Base-by-base conservation (phyloP, 2,329 filamentous ascomycete genomes). In the Aureobasidium sp. region DNA sequence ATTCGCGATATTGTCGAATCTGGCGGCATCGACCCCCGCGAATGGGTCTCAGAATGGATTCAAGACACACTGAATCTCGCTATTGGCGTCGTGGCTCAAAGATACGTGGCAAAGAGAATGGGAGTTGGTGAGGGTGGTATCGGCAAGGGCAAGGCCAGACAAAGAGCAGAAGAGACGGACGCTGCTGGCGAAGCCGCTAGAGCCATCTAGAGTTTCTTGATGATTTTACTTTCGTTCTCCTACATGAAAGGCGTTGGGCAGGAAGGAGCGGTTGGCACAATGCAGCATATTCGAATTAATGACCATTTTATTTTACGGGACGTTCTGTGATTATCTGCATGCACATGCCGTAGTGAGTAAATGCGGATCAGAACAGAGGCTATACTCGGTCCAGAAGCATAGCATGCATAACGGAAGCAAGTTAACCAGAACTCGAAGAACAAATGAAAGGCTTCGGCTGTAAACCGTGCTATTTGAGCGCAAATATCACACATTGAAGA, bases 1-100 rank as follows among this genome's bases (percentile, higher is more conserved):
- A 97, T 99, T 69, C 82, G 84, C 26, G 89, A 93, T 67, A 96
- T 97, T 66, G 85, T 99, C 55, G 78, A 83, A 62, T 79, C 76
- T 57, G 86, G 86, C 17, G 86, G 85, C 10, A 90, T 97, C 2
- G 94, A 99, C 71, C 94, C 94, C 0, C 83, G 94, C 63, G 94
- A 99, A 74, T 99, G 94, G 94, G 90, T 96, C 41, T 89, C 92
- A 3, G 94, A 97, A 75, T 99, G 94, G 94, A 83, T 99, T 51
- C 93, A 97, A 77, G 93, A 97, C 77, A 79, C 87, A 0, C 80
- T 99, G 36, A 85, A 81, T 44, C 78, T 97, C 53, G 84, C 86
- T 3, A 84, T 95, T 0, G 93, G 94, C 20, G 80, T 96, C 8
- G 87, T 97, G 3, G 94, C 94, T 2, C 94, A 99, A 81, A 82